phyloP scores from a whole-genome alignment of 495 filamentous ascomycete genomes.

The Penicillium lividum region DNA sequence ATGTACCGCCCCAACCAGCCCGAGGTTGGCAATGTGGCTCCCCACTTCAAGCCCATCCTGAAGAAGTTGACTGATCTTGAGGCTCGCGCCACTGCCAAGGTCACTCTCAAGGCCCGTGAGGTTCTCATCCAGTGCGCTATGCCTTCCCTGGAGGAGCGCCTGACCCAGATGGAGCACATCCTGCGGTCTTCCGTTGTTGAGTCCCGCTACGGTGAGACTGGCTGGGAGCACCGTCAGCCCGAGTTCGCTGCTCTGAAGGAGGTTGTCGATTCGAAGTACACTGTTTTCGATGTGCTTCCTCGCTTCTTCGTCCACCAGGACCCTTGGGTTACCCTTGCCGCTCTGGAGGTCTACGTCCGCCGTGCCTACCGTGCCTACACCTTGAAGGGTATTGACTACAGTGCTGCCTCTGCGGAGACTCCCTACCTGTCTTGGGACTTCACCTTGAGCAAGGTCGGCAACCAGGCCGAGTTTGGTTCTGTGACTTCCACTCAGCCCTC shows the following conservation, averaged over 20 bases:
- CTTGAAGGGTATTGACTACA: constrained; percentile 84
- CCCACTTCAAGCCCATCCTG: constrained; percentile 80
- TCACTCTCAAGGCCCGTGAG: constrained; percentile 94
- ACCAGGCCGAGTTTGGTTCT: constrained; percentile 79
- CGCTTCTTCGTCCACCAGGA: constrained; percentile 93
- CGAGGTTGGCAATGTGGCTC: constrained; percentile 80
- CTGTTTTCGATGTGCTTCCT: constrained; percentile 93
- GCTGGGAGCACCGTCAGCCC: constrained; percentile 95
- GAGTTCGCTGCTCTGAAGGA: constrained; percentile 86
- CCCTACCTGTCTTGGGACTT: constrained; percentile 96
- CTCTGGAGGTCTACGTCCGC: constrained; percentile 93
- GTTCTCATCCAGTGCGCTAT: constrained; percentile 95
- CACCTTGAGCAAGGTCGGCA: constrained; percentile 81
- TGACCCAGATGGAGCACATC: constrained; percentile 97
- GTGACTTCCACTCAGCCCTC: constrained; percentile 74
- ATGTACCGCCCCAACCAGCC: constrained; percentile 96
- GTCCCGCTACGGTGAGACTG: constrained; percentile 93
- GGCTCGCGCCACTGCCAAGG: constrained; percentile 86
- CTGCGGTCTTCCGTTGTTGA: constrained; percentile 95
- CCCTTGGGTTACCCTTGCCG: constrained; percentile 91
- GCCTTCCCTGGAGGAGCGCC: constrained; percentile 92
- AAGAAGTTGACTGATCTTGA: constrained; percentile 90
- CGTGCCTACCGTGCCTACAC: constrained; percentile 95
- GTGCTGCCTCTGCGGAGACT: constrained; percentile 69
- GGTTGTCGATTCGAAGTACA: constrained; percentile 97